Base-by-base conservation (phyloP, 768 basidiomycete species). In the Serendipita vermifera region DNA sequence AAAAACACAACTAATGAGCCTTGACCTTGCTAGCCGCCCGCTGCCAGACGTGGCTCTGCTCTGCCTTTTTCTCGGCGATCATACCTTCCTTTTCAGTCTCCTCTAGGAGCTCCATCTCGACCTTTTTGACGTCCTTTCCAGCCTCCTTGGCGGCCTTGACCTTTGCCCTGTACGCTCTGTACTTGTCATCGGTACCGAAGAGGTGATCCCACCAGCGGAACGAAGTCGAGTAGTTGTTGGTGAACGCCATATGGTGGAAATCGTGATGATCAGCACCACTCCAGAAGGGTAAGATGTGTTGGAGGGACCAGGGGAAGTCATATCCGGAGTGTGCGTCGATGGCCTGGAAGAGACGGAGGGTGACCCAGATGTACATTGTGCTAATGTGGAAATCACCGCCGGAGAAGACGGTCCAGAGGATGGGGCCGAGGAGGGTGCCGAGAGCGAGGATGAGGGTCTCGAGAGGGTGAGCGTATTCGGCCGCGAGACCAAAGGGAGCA, bases 241-340 rank as follows among this genome's bases (percentile, higher is more conserved):
- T 81, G 75, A 92, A 94, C 3, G 87, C 83, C 87, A 91, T 87
- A 72, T 99, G 94, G 70, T 98, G 94, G 80, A 91, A 97, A 66
- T 97, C 93, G 67, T 96, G 93, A 71, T 94, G 90, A 64, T 97
- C 94, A 0, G 92, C 92, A 35, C 94, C 93, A 5, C 87, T 85
- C 93, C 93, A 98, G 77, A 98, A 87, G 2, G 92, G 92, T 31
- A 98, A 58, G 61, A 90, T 81, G 73, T 93, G 81, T 62, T 90
- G 84, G 56, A 98, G 75, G 3, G 89, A 93, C 93, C 92, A 98
- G 0, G 96, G 94, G 79, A 99, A 99, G 68, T 98, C 89, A 68
- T 96, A 97, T 43, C 94, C 94, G 48, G 85, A 89, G 78, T 99
- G 96, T 3, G 94, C 84, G 61, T 99, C 96, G 62, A 99, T 81